Percentiles rank a stretch among this genome's conserved stretches.
These are phyloP conservation scores for Eimeria acervulina DNA, from an alignment of 169 alveolate genomes.

Conservation along the genomic window DNA sequence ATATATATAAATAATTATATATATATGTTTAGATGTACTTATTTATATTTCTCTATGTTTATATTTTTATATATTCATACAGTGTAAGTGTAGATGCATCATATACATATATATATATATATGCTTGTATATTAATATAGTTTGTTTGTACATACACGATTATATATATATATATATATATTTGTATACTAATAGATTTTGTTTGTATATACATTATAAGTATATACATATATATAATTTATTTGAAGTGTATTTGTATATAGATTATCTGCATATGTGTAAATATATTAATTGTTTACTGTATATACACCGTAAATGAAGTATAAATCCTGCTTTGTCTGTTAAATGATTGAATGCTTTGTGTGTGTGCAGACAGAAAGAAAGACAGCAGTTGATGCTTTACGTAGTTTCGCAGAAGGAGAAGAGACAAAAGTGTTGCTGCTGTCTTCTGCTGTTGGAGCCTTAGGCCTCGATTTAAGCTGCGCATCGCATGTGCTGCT, in stretches of 20 bases:
- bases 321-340: no score
- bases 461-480: slow-evolving; percentile 82
- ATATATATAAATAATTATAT: not conserved
- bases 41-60: not conserved
- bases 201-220: not conserved
- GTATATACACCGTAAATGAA: no score
- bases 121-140: no score
- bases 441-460: slow-evolving; percentile 77
- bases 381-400: not conserved
- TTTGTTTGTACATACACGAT: no score
- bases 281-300: not conserved
- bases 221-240: no score
- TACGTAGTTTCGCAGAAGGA: slow-evolving; percentile 63
- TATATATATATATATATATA: not conserved
- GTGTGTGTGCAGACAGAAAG: slow-evolving; percentile 1
- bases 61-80: no score
- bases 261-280: not conserved
- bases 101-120: not conserved
- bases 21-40: not conserved
- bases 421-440: slow-evolving; percentile 63
- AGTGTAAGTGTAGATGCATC: not conserved
- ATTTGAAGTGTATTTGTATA: not conserved
- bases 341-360: no score
- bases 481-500: slow-evolving; percentile 82
- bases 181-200: not conserved